Evolutionary conservation across 208 protist genomes (phyloP), one percentile per base, ranked within the genome.

Genomic region (Blastocrithidia nonstop): DNA sequence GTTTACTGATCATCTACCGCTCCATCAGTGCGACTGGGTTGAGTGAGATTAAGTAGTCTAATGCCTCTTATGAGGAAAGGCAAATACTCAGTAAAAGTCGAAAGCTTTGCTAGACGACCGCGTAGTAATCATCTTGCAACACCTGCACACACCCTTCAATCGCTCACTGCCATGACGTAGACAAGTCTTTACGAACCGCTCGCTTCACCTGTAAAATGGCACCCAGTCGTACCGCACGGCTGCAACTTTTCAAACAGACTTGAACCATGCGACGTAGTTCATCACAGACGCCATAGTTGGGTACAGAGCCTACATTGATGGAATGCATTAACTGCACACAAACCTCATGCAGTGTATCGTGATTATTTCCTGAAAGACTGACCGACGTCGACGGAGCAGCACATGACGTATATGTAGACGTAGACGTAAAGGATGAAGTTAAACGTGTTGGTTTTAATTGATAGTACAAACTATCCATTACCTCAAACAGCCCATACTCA

Each of bases 221-320:
- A 59, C 79, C 88, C 37, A 93, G 58, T 4, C 84, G 78, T 31
- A 93, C 74, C 8, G 69, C 38, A 42, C 71, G 68, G 31, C 64
- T 66, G 11, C 64, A 53, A 57, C 84, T 80, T 20, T 45, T 41
- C 20, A 93, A 49, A 17, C 78, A 76, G 19, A 42, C 50, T 15
- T 71, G 76, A 48, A 87, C 71, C 19, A 61, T 69, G 39, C 78
- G 63, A 4, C 84, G 72, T 41, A 93, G 82, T 38, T 86, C 78
- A 23, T 89, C 71, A 67, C 84, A 88, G 31, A 93, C 79, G 28
- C 84, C 84, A 60, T 81, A 87, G 61, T 93, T 93, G 1, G 84
- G 78, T 31, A 93, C 84, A 2, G 73, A 67, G 49, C 84, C 69
- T 28, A 88, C 57, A 54, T 74, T 70, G 5, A 93, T 42, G 45